A percentile compares a stretch with the other conserved stretches of the same genome.
These are phyloP conservation scores for Xylaria acuta DNA, from an alignment of 495 filamentous ascomycete genomes.

Conservation along the genomic window DNA sequence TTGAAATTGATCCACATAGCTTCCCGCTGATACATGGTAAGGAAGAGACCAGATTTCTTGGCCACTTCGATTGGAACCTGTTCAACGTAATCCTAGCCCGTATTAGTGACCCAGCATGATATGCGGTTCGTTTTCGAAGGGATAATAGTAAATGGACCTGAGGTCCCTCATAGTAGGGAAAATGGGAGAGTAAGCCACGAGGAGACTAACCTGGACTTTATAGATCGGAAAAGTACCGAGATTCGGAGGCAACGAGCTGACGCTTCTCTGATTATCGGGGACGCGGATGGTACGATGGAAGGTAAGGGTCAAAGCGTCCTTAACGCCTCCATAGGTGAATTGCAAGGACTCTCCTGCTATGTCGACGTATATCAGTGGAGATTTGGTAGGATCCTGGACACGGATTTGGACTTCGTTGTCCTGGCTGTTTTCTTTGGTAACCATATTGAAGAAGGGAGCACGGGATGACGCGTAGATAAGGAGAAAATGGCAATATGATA, in stretches of 20 bases:
- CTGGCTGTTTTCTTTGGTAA: background rate
- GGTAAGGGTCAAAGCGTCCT: background rate
- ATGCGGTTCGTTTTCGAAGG: background rate
- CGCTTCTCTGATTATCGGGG: background rate
- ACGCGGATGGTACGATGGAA: background rate
- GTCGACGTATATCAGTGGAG: background rate
- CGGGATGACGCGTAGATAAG: background rate
- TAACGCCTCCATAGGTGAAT: background rate
- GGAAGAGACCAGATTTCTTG: background rate
- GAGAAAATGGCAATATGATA: background rate
- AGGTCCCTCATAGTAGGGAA: background rate
- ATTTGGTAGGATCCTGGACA: background rate
- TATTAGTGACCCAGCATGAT: background rate
- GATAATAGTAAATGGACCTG: background rate
- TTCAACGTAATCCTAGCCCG: background rate
- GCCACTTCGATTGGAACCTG: background rate
- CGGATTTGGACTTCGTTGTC: background rate
- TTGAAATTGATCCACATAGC: slow-evolving; percentile 53
- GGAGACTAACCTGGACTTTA: background rate
- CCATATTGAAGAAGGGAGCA: background rate
- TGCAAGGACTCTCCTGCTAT: background rate
- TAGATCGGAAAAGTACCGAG: background rate
- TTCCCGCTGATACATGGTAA: slow-evolving; percentile 51
- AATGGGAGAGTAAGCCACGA: background rate
- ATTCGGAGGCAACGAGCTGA: background rate